Evolutionary conservation across 202 grass and related monocot genomes (phyloP), one percentile per base, ranked within the genome.

Genomic region (Elaeis oleifera): DNA sequence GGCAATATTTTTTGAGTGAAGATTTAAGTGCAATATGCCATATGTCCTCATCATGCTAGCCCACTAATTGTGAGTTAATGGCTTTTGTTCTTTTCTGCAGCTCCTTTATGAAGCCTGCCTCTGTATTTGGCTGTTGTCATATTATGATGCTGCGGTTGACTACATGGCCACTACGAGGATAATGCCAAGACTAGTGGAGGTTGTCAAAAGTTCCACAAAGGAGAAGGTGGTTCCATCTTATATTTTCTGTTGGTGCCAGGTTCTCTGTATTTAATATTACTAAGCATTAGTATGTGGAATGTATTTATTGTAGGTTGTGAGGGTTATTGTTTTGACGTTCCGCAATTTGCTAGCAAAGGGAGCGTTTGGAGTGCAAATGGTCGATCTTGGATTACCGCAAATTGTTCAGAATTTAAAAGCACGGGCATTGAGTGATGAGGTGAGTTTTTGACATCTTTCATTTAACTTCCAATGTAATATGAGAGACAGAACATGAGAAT

Each of bases 351-450:
- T 99, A 51, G 69, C 77, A 48, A 92, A 86, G 70, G 81, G 77
- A 19, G 85, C 82, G 65, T 99, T 91, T 89, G 84, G 83, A 51
- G 88, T 82, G 16, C 94, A 99, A 81, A 89, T 99, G 94, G 86
- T 99, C 31, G 85, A 99, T 77, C 85, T 99, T 64, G 88, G 94
- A 50, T 84, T 99, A 72, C 88, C 85, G 0, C 88, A 94, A 64
- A 83, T 94, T 67, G 88, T 94, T 25, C 94, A 99, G 53, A 94
- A 74, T 62, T 73, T 94, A 70, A 99, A 99, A 89, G 85, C 83
- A 75, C 94, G 89, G 70, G 85, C 88, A 72, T 99, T 85, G 94
- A 82, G 78, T 68, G 94, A 99, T 82, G 94, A 99, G 94, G 88
- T 94, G 70, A 44, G 36, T 1, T 44, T 13, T 44, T 9, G 36